phyloP scores from a whole-genome alignment of 352 stramenopile genomes.

The Pythium folliculosum region DNA sequence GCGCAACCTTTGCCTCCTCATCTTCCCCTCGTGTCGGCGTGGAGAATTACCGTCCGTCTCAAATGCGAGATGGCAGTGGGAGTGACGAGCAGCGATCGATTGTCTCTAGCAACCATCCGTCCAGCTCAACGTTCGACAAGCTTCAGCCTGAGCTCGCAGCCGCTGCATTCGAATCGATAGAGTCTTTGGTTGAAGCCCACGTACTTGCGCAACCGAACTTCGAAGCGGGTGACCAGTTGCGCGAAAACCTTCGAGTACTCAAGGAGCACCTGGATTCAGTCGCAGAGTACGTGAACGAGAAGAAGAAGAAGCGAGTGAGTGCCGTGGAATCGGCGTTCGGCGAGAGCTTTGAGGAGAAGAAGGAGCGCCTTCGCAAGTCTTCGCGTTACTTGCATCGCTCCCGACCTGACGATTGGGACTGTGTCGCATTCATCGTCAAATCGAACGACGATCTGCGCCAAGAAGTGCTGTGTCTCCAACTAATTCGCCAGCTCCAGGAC shows the following conservation, averaged over 20 bases:
- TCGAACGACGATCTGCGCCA: conserved; percentile 98
- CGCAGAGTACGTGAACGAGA: conserved; percentile 67
- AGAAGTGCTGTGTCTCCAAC: conserved; percentile 96
- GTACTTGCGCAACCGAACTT: conserved; percentile 41
- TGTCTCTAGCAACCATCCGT: conserved; percentile 37
- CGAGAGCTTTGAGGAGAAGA: conserved; percentile 84
- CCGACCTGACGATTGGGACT: conserved; percentile 55
- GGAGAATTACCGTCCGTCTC: conserved; percentile 7
- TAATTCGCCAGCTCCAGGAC: conserved; percentile 95
- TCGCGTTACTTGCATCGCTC: conserved; percentile 40
- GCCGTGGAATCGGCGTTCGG: conserved; percentile 80
- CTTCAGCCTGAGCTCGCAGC: conserved; percentile 62
- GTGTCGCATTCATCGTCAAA: conserved; percentile 96
- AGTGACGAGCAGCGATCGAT: conserved; percentile 57
- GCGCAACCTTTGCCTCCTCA: conserved; percentile 14
- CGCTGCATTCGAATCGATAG: conserved; percentile 58
- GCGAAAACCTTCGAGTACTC: conserved; percentile 52
- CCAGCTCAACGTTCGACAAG: conserved; percentile 47
- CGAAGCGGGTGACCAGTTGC: conserved; percentile 38
- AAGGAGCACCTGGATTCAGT: conserved; percentile 74
- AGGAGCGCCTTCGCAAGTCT: conserved; percentile 56
- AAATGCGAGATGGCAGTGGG: conserved; percentile 16
- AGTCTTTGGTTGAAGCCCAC: conserved; percentile 56
- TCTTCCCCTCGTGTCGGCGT: conserved; percentile 22
- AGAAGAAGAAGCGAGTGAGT: conserved; percentile 59